Conservation (phyloP, 805 yeast species). For the Yarrowia yakushimensis region DNA sequence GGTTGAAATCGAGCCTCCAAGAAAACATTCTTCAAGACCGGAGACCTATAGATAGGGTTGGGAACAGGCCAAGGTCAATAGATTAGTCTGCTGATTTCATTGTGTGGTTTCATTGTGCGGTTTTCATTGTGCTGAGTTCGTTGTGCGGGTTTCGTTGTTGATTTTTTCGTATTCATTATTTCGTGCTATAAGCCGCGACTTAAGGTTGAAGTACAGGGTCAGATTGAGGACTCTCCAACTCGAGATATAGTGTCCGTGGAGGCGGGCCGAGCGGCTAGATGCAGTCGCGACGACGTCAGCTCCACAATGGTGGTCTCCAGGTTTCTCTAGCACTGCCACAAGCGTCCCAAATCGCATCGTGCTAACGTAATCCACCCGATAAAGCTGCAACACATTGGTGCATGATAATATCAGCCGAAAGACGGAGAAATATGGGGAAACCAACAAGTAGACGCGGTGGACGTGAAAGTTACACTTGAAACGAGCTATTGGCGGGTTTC, state of each 20-base stretch:
- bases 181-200: neutral
- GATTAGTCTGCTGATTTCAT: no score
- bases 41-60: no score
- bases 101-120: no score
- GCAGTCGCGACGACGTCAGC: neutral
- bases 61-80: no score
- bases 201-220: neutral
- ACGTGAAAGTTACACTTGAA: no score
- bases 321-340: neutral
- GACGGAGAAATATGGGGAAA: neutral
- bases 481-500: no score
- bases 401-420: neutral
- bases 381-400: neutral
- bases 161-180: no score
- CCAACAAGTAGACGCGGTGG: neutral
- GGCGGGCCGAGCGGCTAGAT: neutral
- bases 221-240: no score
- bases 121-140: no score
- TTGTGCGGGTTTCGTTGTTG: no score
- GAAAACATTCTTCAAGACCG: no score
- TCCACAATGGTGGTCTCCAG: neutral
- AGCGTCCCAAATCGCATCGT: neutral
- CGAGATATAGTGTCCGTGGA: neutral
- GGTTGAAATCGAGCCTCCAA: no score
- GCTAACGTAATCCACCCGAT: constrained; percentile 10